phyloP scores from a whole-genome alignment of 768 basidiomycete genomes.

The Kwoniella pini region DNA sequence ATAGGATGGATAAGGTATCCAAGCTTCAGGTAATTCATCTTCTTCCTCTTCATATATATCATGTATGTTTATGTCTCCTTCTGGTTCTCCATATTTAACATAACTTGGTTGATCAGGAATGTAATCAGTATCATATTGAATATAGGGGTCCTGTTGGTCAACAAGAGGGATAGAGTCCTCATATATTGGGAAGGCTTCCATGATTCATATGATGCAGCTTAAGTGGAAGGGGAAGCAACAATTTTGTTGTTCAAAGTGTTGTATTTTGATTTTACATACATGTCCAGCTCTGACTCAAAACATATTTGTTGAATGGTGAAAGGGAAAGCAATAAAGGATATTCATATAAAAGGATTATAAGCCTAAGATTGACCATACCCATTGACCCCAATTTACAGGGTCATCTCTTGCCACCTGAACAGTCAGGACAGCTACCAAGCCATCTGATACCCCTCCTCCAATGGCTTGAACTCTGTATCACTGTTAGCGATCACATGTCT shows the following conservation, averaged over 20 bases:
- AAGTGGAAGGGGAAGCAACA: no score
- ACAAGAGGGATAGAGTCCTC: neutral
- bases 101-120: neutral
- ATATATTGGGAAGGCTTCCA: conserved; percentile 19
- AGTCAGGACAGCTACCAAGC: conserved; percentile 19
- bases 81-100: neutral
- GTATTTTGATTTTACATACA: no score
- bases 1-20: conserved; percentile 24
- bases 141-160: neutral
- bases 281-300: no score
- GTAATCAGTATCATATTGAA: neutral
- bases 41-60: conserved; percentile 13
- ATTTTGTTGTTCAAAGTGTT: no score
- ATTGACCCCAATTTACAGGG: neutral
- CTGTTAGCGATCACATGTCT: neutral
- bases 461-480: conserved; percentile 12
- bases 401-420: conserved; percentile 10
- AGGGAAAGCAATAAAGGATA: conserved; percentile 1
- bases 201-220: neutral
- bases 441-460: conserved; percentile 16
- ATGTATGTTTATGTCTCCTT: conserved; percentile 8
- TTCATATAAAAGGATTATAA: neutral
- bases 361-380: conserved; percentile 5
- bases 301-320: no score
- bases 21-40: conserved; percentile 15